A percentile compares a stretch with the other conserved stretches of the same genome.
Conservation (phyloP, 192 early-diverging fungal species). For the Backusella circina region DNA sequence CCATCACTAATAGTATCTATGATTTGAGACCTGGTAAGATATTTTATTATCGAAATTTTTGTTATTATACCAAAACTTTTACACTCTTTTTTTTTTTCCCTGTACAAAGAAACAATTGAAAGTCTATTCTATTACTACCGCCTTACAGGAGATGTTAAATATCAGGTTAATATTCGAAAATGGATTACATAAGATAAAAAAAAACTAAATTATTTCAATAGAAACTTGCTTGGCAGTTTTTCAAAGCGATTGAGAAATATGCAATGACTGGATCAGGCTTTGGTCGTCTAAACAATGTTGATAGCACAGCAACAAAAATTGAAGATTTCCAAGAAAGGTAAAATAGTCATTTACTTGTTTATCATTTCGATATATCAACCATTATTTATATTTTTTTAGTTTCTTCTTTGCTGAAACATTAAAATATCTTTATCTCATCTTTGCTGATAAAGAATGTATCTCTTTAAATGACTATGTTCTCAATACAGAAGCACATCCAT, state of each 20-base stretch:
- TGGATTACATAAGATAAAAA: neutral
- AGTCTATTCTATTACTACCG: constrained; percentile 69
- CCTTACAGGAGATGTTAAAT: constrained; percentile 59
- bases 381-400: constrained; percentile 8
- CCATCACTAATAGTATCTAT: constrained; percentile 6
- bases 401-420: constrained; percentile 94
- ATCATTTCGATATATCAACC: neutral
- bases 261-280: constrained; percentile 10
- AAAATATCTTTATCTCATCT: constrained; percentile 91
- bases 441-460: constrained; percentile 57
- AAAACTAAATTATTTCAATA: neutral
- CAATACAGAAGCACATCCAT: constrained; percentile 93
- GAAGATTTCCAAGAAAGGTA: constrained; percentile 29
- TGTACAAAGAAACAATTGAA: constrained; percentile 59
- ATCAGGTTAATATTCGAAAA: constrained; percentile 32
- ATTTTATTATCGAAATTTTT: neutral
- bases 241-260: constrained; percentile 14
- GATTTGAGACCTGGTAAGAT: constrained; percentile 43
- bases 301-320: neutral
- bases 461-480: constrained; percentile 81
- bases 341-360: neutral
- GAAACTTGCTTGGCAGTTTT: constrained; percentile 61
- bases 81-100: neutral
- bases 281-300: constrained; percentile 12
- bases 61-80: neutral